phyloP scores from a whole-genome alignment of 441 rosid species.

The Eutrema salsugineum region DNA sequence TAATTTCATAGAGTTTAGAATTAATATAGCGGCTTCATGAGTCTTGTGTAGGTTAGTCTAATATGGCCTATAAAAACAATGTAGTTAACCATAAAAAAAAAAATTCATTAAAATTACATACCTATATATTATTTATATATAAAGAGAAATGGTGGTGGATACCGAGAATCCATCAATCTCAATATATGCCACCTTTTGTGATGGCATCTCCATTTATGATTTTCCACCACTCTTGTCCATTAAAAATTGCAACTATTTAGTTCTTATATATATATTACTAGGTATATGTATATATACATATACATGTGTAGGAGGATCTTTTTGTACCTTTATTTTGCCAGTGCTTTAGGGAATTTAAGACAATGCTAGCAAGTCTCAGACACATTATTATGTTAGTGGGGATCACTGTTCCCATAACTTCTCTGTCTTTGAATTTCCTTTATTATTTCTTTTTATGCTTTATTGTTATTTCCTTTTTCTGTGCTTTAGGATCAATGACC shows the following conservation, averaged over 20 bases:
- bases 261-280: background rate
- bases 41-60: background rate
- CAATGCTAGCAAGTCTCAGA: conserved; percentile 31
- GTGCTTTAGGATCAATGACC: conserved; percentile 27
- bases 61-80: background rate
- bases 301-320: conserved; percentile 20
- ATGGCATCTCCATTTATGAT: conserved; percentile 30
- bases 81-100: too few relatives aligned
- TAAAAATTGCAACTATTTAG: background rate
- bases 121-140: background rate
- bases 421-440: conserved; percentile 4
- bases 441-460: background rate
- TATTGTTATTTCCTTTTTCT: conserved; percentile 8
- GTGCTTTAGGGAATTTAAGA: conserved; percentile 37
- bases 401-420: conserved; percentile 31
- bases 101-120: too few relatives aligned
- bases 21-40: background rate
- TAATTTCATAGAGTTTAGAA: background rate
- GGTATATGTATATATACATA: conserved; percentile 1
- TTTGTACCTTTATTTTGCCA: conserved; percentile 22
- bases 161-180: conserved; percentile 33
- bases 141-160: conserved; percentile 7
- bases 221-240: conserved; percentile 20
- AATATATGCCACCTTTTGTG: conserved; percentile 23
- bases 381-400: conserved; percentile 35